Base-by-base conservation (phyloP, 2,329 filamentous ascomycete species). In the Fusarium secorum region DNA sequence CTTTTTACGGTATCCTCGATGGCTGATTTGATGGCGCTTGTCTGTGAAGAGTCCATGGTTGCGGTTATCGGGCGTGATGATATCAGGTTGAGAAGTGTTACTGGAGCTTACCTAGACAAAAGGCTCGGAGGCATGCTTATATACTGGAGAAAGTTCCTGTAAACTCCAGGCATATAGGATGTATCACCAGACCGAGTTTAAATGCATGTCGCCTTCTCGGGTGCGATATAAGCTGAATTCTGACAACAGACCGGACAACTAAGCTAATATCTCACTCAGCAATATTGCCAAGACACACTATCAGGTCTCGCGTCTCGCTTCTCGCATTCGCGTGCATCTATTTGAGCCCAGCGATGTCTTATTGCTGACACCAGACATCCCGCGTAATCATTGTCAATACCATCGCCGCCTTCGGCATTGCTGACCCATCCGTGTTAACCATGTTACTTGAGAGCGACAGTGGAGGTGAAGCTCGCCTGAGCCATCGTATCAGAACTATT, bases 1-100 rank as follows among this genome's bases (percentile, higher is more conserved):
- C 41, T 45, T 26, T 54, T 60, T 2, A 52, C 30, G 2, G 69
- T 60, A 7, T 24, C 26, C 9, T 69, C 64, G 17, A 71, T 71
- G 14, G 36, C 26, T 26, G 51, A 26, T 46, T 51, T 72, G 14
- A 66, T 28, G 14, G 61, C 28, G 6, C 24, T 18, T 1, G 32
- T n/a, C 13, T 64, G 33, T 32, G 14, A 18, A 14, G 65, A 42
- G 42, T 53, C 26, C 61, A 70, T 70, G 17, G 1, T 41, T 32
- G 18, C 6, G 28, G 18, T 28, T 17, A 3, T 20, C 14, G 10
- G 7, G 5, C 15, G 7, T 18, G 4, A 53, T 15, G 14, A n/a
- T 17, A 17, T 35, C 5, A 26, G 18, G 7, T 9, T 49, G 15
- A 18, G 7, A 22, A 13, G 13, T 8, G 7, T 17, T 41, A 2